A percentile compares a stretch with the other conserved stretches of the same genome.
phyloP scores from a whole-genome alignment of 306 rosid species.

The Prunus campanulata region DNA sequence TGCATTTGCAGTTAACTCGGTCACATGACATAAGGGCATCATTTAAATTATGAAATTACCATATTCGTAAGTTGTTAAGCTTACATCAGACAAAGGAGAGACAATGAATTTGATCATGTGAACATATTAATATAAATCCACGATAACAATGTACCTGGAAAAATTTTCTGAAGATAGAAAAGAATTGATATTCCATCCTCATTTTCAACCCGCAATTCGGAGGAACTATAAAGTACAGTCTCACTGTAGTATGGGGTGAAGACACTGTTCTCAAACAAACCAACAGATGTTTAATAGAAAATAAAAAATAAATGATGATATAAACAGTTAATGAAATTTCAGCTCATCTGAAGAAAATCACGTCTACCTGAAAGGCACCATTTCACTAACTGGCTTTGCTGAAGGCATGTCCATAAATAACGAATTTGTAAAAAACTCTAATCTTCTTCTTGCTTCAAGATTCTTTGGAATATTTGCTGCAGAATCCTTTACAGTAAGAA shows the following conservation, averaged over 20 bases:
- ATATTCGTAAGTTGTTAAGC: too few species aligned
- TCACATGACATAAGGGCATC: background rate
- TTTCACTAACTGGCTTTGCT: slow-evolving; percentile 93
- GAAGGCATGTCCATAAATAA: slow-evolving; percentile 94
- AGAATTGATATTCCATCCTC: slow-evolving; percentile 92
- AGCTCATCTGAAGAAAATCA: slow-evolving; percentile 13
- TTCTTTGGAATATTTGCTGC: slow-evolving; percentile 92
- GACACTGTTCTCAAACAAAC: slow-evolving; percentile 55
- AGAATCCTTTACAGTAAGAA: slow-evolving; percentile 89
- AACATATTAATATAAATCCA: background rate
- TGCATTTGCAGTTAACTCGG: background rate
- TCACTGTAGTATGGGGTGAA: slow-evolving; percentile 99
- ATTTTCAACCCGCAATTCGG: slow-evolving; percentile 80
- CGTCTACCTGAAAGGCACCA: slow-evolving; percentile 78
- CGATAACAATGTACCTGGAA: slow-evolving; percentile 66
- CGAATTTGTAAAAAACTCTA: slow-evolving; percentile 88
- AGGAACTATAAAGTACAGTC: slow-evolving; percentile 85
- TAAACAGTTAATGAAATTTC: background rate
- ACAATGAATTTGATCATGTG: background rate
- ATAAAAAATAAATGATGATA: slow-evolving; percentile 8
- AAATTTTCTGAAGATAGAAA: slow-evolving; percentile 96
- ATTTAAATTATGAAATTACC: background rate
- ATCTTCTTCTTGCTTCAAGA: slow-evolving; percentile 97
- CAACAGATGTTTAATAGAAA: background rate
- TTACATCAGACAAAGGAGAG: background rate